Evolutionary conservation across 1,139 yeast species (phyloP), one percentile per base, ranked within the genome.

Genomic region (Diutina sp.): DNA sequence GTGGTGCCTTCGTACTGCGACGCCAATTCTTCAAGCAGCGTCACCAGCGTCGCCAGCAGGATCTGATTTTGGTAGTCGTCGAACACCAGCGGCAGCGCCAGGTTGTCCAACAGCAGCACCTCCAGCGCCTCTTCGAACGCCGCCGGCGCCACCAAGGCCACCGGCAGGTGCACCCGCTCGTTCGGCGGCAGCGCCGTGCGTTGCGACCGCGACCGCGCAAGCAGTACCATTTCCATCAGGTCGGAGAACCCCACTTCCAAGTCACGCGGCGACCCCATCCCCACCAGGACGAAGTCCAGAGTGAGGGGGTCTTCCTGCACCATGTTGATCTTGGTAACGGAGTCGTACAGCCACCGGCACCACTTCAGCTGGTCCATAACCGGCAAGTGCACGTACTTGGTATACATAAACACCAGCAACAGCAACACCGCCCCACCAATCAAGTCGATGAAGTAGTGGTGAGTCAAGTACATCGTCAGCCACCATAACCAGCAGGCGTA

Each of bases 391-490:
- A 77, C 81, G 66, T 86, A 83, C 67, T 85, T 85, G 56, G 91
- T 87, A 66, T 84, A 80, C 62, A 81, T 79, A 71, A 88, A 91
- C 52, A 88, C 86, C 14, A 80, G 69, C 61, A 84, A 79, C 0
- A 96, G 83, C 62, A 91, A 73, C 44, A 83, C 79, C 1, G 97
- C 93, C 44, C 98, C 98, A 18, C 93, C 95, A 68, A 88, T 88
- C 59, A 91, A 80, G 68, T 91, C 98, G 61, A 90, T 84, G 67
- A 91, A 91, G 71, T 91, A 91, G 70, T 91, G 98, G 70, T 91
- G 98, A 0, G 97, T 90, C 65, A 91, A 79, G 71, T 91, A 91
- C 98, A 91, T 91, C 21, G 98, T 91, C 55, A 95, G 81, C 98
- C 98, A 91, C 97, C 98, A 91, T 64, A 91, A 79, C 96, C 96